Percentiles rank a stretch among this genome's conserved stretches.
Evolutionary conservation across 2,329 filamentous ascomycete species (phyloP).

Genomic region (Lasiodiplodia sp.): DNA sequence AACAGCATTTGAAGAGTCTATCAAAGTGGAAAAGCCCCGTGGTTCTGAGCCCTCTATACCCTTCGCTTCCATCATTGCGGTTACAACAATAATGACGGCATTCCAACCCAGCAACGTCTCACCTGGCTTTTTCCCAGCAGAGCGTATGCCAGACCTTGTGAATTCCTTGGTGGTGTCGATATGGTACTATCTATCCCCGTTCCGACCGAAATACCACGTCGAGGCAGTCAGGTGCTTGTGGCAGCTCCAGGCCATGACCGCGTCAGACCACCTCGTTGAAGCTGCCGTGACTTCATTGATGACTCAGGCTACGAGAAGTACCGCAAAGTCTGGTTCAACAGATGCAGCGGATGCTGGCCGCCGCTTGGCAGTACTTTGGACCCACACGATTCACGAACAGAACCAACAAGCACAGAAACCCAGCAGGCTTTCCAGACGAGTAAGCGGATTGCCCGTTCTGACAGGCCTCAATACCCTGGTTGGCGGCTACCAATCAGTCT

Average conservation of each 20-base stretch:
- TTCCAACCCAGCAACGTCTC: constrained; percentile 40
- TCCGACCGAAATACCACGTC: constrained; percentile 90
- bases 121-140: constrained; percentile 39
- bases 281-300: constrained; percentile 78
- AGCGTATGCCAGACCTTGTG: constrained; percentile 69
- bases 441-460: constrained; percentile 38
- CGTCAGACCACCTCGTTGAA: constrained; percentile 76
- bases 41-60: constrained; percentile 31
- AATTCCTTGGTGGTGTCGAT: constrained; percentile 73
- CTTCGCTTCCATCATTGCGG: constrained; percentile 42
- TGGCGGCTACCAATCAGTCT: constrained; percentile 73
- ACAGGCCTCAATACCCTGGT: constrained; percentile 52
- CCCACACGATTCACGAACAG: constrained; percentile 66
- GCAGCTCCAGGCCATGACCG: constrained; percentile 79
- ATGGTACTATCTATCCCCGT: constrained; percentile 83
- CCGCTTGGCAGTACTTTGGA: constrained; percentile 80
- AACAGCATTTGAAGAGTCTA: constrained; percentile 34
- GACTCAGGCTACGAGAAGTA: constrained; percentile 31
- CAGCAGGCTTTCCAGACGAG: constrained; percentile 38
- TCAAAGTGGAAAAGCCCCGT: background rate
- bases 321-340: constrained; percentile 24
- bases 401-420: constrained; percentile 46
- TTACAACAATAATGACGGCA: constrained; percentile 43
- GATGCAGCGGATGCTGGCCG: constrained; percentile 70
- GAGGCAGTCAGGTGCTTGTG: constrained; percentile 88